These are phyloP conservation scores for Taphrina deformans DNA, from an alignment of 1,139 yeast species.

Conservation along the genomic window DNA sequence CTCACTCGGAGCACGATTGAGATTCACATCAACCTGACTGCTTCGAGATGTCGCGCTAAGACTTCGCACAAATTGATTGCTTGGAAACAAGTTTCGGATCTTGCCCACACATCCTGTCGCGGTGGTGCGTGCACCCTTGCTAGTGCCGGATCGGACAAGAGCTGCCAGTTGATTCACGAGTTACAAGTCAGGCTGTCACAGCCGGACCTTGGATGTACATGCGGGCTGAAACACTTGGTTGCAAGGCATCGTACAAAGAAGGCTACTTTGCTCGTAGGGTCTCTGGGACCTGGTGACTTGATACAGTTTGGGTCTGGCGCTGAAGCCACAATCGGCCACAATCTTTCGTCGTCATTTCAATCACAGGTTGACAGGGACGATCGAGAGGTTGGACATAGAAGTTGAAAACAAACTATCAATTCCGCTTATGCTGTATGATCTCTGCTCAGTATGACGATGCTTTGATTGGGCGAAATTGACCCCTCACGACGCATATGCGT, in stretches of 20 bases:
- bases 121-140: conserved; percentile 1
- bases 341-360: not conserved
- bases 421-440: not conserved
- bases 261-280: too few relatives aligned
- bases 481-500: not conserved
- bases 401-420: too few relatives aligned
- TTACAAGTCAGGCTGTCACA: not conserved
- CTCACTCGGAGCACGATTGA: not conserved
- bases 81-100: conserved; percentile 1
- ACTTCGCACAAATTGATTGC: not conserved
- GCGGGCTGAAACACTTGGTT: too few relatives aligned
- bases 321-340: not conserved
- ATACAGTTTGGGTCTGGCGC: not conserved
- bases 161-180: not conserved
- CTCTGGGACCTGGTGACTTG: too few relatives aligned
- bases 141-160: not conserved
- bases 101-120: not conserved
- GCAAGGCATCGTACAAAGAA: too few relatives aligned
- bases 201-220: not conserved
- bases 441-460: not conserved
- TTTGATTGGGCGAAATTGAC: not conserved
- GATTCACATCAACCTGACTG: not conserved
- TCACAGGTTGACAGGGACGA: too few relatives aligned
- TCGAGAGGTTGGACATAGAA: too few relatives aligned
- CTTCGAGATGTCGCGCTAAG: not conserved